These are phyloP conservation scores for Aspergillus chevalieri DNA, from an alignment of 2,329 filamentous ascomycete genomes.

Conservation along the genomic window DNA sequence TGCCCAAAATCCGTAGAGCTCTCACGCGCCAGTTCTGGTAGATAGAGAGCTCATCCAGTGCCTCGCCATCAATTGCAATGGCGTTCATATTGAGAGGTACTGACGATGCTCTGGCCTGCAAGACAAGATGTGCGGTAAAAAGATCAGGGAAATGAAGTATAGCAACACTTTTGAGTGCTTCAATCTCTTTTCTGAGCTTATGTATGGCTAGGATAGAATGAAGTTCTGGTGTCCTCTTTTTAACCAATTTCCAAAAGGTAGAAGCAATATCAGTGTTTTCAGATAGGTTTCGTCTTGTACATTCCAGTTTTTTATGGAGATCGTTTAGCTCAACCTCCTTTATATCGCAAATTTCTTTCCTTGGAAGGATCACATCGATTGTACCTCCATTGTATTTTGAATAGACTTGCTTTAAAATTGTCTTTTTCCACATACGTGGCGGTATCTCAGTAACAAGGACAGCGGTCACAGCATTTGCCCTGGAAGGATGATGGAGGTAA, in stretches of 20 bases:
- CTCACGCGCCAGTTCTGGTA: neutral
- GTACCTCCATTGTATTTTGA: neutral
- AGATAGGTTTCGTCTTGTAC: neutral
- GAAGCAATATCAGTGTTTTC: neutral
- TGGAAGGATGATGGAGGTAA: constrained; percentile 13
- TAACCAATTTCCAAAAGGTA: neutral
- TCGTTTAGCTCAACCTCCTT: neutral
- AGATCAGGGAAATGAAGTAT: constrained; percentile 12
- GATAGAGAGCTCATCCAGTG: neutral
- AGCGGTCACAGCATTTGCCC: constrained; percentile 23
- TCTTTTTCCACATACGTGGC: neutral
- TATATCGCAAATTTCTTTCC: neutral
- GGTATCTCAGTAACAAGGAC: constrained; percentile 29
- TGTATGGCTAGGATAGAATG: neutral
- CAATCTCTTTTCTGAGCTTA: constrained; percentile 2
- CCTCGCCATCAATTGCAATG: neutral
- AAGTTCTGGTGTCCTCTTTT: neutral
- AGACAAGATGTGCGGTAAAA: constrained; percentile 6
- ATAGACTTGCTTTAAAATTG: neutral
- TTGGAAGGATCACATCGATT: constrained; percentile 1
- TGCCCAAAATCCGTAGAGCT: neutral
- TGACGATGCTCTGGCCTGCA: constrained; percentile 11
- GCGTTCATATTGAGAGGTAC: constrained; percentile 10
- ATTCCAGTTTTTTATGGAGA: neutral
- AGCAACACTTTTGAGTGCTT: constrained; percentile 6